Percentiles rank a stretch among this genome's conserved stretches.
phyloP scores from a whole-genome alignment of 441 rosid species.

The Pelargonium australe region DNA sequence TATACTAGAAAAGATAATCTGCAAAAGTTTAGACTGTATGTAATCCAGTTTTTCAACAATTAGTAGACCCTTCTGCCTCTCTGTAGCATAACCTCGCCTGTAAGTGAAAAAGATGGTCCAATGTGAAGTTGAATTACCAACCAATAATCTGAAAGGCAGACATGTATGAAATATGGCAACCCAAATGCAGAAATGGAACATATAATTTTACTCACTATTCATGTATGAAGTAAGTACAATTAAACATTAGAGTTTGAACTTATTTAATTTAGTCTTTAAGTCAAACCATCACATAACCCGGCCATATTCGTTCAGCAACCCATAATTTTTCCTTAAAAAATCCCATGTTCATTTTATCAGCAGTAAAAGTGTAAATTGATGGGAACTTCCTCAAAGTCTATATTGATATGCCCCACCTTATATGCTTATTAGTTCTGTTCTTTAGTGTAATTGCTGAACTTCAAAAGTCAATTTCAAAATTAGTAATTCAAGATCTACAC shows the following conservation, averaged over 20 bases:
- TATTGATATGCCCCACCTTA: too few species aligned
- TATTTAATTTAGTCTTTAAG: neutral
- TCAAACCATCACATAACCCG: neutral
- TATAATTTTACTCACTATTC: neutral
- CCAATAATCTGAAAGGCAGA: constrained; percentile 8
- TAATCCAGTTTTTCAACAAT: constrained; percentile 90
- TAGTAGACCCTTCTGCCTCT: constrained; percentile 78
- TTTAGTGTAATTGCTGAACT: neutral
- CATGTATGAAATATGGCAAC: neutral
- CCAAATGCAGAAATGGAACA: neutral
- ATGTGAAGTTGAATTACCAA: neutral
- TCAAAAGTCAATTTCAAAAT: neutral
- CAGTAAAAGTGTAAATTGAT: neutral
- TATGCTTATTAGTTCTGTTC: neutral
- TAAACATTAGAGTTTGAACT: neutral
- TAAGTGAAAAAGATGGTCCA: constrained; percentile 15
- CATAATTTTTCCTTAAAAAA: neutral
- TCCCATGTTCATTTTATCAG: neutral
- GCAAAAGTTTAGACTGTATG: constrained; percentile 76
- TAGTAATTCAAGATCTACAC: neutral
- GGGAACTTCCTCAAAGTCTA: neutral
- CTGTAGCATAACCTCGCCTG: constrained; percentile 95
- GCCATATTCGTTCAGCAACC: neutral
- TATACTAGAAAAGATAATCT: constrained; percentile 46
- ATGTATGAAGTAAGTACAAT: neutral